Base-by-base conservation (phyloP, 345 rosid species). In the Hibiscus mutabilis region DNA sequence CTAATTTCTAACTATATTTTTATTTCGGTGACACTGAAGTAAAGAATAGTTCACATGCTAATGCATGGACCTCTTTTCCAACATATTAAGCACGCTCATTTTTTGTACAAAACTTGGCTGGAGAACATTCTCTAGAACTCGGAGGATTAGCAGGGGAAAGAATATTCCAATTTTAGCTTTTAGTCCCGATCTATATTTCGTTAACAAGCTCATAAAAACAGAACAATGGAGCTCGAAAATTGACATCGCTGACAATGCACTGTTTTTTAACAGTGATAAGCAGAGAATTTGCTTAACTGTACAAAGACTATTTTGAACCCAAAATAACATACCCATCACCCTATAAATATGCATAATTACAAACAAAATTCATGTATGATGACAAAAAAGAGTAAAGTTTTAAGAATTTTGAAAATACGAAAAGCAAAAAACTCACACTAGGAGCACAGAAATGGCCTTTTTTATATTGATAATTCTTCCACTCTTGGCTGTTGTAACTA, bases 101-200 rank as follows among this genome's bases (percentile, higher is more conserved):
- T 94, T 94, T 88, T 94, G 98, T 72, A 94, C 66, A 82, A 91
- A 94, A 75, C 98, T 94, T 70, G 98, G 98, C 86, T 91, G 98
- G 68, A 90, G 91, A 71, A 94, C 89, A 84, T 94, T 94, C 82
- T 94, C 98, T 76, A 94, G 95, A 71, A 94, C 93, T 71, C 98
- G 84, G 79, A 91, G 95, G 78, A 91, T 77, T 56, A 94, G 93
- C 97, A 94, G 91, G 61, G 96, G 96, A 82, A 91, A 88, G 86
- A 94, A 94, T 73, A 94, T 88, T 65, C 97, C 97, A 82, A 94
- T 89, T 85, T 94, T 91, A 69, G 88, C 87, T 80, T 91, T 94
- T 79, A 94, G 64, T 25, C 84, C 93, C 33, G 91, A 85, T 88
- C 98, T 87, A 81, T 79, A 91, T 80, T 94, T 94, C 16, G 84